Evolutionary conservation across 305 asterid species (phyloP), one percentile per base, ranked within the genome.

Genomic region (Fraxinus platypoda): DNA sequence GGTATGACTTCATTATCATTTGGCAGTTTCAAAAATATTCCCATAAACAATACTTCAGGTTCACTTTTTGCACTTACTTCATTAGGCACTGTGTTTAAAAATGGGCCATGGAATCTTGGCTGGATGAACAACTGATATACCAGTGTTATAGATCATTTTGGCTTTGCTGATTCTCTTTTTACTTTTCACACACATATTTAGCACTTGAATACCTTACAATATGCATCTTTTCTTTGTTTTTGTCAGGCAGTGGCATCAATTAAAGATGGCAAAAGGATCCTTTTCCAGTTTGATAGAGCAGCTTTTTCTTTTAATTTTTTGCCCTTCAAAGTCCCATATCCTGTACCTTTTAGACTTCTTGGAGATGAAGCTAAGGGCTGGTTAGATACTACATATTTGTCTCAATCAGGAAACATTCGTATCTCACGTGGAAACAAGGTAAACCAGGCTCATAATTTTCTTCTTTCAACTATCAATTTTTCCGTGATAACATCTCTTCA

Each of bases 301-400:
- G 97, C 98, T 26, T 94, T 95, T 86, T 86, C 97, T 19, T 86
- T 95, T 28, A 94, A 92, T 80, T 92, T 93, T 83, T 90, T 94
- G 41, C 99, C 99, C 59, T 93, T 95, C 88, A 95, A 93, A 88
- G 91, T 95, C 74, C 99, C 98, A 13, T 95, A 95, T 78, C 98
- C 99, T 11, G 98, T 95, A 77, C 99, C 99, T 33, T 95, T 95
- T 88, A 86, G 87, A 80, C 97, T 94, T 85, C 95, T 95, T 3
- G 99, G 99, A 64, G 99, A 95, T 66, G 99, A 95, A 85, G 99
- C 98, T 15, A 95, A 94, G 87, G 99, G 97, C 57, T 95, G 98
- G 99, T 85, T 95, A 86, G 98, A 95, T 85, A 95, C 97, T 41
- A 93, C 98, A 12, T 95, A 94, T 85, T 90, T 94, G 89, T 95